Conservation (phyloP, 805 yeast genomes). For the Lachancea nothofagi region DNA sequence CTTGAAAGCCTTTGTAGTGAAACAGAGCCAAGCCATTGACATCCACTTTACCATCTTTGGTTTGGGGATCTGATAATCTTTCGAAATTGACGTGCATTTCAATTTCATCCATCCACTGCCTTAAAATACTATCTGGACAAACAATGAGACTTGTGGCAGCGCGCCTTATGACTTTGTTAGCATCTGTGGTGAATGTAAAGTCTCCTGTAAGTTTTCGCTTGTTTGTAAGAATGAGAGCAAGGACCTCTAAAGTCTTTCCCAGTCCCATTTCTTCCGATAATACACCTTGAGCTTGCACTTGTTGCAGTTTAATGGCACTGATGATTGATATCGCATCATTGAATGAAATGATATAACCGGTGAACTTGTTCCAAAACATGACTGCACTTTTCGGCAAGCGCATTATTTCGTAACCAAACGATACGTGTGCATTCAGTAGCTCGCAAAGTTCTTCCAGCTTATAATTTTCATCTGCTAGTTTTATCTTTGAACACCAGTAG, state of each 20-base stretch:
- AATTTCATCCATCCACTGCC: constrained; percentile 85
- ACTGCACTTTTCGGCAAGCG: constrained; percentile 3
- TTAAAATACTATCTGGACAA: constrained; percentile 76
- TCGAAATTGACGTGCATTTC: constrained; percentile 28
- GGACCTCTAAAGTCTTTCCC: constrained; percentile 87
- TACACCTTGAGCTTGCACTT: constrained; percentile 44
- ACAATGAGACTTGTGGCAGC: constrained; percentile 74
- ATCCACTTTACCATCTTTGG: constrained; percentile 2
- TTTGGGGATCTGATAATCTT: background rate
- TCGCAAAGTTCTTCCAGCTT: constrained; percentile 7
- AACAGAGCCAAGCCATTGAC: constrained; percentile 47
- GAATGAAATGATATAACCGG: constrained; percentile 23
- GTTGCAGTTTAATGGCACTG: constrained; percentile 6
- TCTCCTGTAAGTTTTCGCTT: constrained; percentile 38
- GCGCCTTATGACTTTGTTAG: constrained; percentile 30
- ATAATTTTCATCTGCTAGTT: too few species aligned
- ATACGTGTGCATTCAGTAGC: constrained; percentile 23
- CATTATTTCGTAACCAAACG: constrained; percentile 29
- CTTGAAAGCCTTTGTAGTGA: constrained; percentile 55
- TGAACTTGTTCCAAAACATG: constrained; percentile 32
- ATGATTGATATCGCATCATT: constrained; percentile 18
- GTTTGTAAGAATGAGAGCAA: constrained; percentile 59
- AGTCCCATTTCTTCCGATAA: constrained; percentile 93
- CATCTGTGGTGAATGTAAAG: constrained; percentile 12
- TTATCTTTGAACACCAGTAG: background rate